These are phyloP conservation scores for Phlyctochytrium arcticum DNA, from an alignment of 192 early-diverging fungal genomes.

Conservation along the genomic window DNA sequence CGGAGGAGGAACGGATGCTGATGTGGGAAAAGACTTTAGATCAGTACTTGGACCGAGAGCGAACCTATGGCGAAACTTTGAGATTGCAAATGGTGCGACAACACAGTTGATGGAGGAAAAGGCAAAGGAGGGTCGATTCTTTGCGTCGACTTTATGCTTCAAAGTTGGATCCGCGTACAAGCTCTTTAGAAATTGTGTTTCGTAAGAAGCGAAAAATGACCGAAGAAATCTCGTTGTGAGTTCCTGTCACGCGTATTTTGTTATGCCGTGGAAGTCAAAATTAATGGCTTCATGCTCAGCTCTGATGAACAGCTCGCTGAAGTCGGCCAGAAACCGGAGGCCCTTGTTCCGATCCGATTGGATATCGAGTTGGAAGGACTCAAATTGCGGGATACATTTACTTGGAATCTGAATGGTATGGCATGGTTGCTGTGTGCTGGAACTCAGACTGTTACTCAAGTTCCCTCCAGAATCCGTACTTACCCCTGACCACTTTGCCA, in stretches of 20 bases:
- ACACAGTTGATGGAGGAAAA: background rate
- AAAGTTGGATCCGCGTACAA: background rate
- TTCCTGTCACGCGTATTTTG: background rate
- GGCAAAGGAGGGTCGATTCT: background rate
- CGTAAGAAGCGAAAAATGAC: constrained; percentile 6
- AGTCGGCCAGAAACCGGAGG: constrained; percentile 65
- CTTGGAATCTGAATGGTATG: constrained; percentile 87
- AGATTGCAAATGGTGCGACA: constrained; percentile 1
- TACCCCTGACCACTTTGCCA: constrained; percentile 77
- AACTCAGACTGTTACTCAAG: background rate
- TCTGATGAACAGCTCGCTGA: constrained; percentile 53
- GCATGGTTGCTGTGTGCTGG: background rate
- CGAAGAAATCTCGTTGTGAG: constrained; percentile 4
- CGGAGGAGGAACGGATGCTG: no score
- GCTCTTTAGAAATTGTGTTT: constrained; percentile 7
- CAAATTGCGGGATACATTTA: constrained; percentile 86
- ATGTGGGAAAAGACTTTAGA: constrained; percentile 20
- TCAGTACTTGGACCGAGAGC: constrained; percentile 11
- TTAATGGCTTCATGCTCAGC: constrained; percentile 31
- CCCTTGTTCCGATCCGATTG: constrained; percentile 83
- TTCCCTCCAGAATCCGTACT: constrained; percentile 22
- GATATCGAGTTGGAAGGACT: constrained; percentile 85
- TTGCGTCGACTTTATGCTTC: background rate
- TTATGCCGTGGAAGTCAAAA: no score
- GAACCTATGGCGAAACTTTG: constrained; percentile 2